A percentile compares a stretch with the other conserved stretches of the same genome.
phyloP scores from a whole-genome alignment of 2,329 filamentous ascomycete genomes.

The Xylaria sp. region DNA sequence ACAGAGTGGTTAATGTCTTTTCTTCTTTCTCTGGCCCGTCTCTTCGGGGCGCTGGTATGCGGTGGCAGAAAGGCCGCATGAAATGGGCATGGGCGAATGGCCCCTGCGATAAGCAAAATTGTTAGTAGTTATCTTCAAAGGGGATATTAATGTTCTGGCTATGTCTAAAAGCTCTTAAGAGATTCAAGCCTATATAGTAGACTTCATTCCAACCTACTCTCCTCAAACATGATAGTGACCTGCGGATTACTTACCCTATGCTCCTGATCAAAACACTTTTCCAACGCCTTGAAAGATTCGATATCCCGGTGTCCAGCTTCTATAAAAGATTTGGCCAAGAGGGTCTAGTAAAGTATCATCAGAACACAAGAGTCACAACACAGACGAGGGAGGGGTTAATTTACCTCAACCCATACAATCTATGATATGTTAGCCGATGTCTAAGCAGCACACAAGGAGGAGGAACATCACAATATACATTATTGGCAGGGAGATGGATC shows the following conservation, averaged over 20 bases:
- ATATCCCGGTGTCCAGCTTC: constrained; percentile 71
- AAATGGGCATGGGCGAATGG: constrained; percentile 68
- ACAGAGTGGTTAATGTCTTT: constrained; percentile 44
- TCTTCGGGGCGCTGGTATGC: constrained; percentile 54
- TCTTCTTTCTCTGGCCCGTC: constrained; percentile 49
- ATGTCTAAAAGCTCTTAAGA: neutral
- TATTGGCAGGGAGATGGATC: constrained; percentile 66
- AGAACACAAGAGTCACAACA: constrained; percentile 26
- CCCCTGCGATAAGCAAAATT: constrained; percentile 48
- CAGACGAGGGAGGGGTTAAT: constrained; percentile 1
- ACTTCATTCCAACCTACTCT: neutral
- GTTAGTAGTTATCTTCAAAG: neutral
- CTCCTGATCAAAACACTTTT: constrained; percentile 70
- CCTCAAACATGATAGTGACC: neutral
- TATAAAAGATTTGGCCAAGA: constrained; percentile 73
- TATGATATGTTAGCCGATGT: constrained; percentile 50
- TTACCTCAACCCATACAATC: constrained; percentile 69
- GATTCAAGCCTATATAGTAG: neutral
- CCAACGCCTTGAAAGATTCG: constrained; percentile 71
- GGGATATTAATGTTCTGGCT: neutral
- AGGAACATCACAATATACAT: constrained; percentile 47
- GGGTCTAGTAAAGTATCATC: constrained; percentile 50
- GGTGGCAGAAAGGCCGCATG: constrained; percentile 69
- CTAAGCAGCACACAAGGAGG: constrained; percentile 16
- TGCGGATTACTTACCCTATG: constrained; percentile 55